phyloP scores from a whole-genome alignment of 306 rosid species.

The Rosa lucieae region DNA sequence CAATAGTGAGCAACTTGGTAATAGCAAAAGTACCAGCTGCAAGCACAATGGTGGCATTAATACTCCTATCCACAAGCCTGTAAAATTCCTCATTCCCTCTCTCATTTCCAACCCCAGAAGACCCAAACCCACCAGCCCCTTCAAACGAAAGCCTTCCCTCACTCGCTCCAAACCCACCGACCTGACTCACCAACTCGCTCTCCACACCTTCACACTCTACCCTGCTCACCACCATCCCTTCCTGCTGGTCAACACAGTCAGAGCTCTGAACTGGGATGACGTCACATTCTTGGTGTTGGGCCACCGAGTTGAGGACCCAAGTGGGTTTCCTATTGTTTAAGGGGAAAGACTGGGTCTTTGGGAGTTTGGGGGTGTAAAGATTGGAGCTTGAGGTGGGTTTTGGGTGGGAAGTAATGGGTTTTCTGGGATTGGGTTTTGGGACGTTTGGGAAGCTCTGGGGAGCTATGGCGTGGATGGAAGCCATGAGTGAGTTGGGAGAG shows the following conservation, averaged over 20 bases:
- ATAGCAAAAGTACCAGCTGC: constrained; percentile 80
- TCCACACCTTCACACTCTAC: constrained; percentile 59
- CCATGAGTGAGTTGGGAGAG: constrained; percentile 51
- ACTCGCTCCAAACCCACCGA: constrained; percentile 57
- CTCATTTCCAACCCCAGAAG: constrained; percentile 43
- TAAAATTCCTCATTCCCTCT: constrained; percentile 38
- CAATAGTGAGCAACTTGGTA: constrained; percentile 87
- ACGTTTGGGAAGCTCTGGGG: constrained; percentile 51
- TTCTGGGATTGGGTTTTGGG: constrained; percentile 37
- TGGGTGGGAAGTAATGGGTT: constrained; percentile 10
- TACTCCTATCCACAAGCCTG: constrained; percentile 66
- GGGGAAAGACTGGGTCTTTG: constrained; percentile 26
- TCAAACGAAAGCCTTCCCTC: constrained; percentile 70
- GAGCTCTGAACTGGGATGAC: constrained; percentile 62
- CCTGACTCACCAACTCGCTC: constrained; percentile 59
- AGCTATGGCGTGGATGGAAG: constrained; percentile 57
- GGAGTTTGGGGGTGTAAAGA: constrained; percentile 26
- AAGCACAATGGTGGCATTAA: constrained; percentile 76
- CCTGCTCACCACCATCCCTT: constrained; percentile 53
- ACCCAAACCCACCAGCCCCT: constrained; percentile 55
- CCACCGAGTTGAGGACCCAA: constrained; percentile 37
- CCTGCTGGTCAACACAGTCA: constrained; percentile 65
- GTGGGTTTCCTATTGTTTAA: constrained; percentile 28
- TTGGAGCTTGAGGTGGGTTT: constrained; percentile 20
- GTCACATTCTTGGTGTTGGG: constrained; percentile 39